Percentiles rank a stretch among this genome's conserved stretches.
phyloP scores from a whole-genome alignment of 345 rosid species.

The Mercurialis annua region DNA sequence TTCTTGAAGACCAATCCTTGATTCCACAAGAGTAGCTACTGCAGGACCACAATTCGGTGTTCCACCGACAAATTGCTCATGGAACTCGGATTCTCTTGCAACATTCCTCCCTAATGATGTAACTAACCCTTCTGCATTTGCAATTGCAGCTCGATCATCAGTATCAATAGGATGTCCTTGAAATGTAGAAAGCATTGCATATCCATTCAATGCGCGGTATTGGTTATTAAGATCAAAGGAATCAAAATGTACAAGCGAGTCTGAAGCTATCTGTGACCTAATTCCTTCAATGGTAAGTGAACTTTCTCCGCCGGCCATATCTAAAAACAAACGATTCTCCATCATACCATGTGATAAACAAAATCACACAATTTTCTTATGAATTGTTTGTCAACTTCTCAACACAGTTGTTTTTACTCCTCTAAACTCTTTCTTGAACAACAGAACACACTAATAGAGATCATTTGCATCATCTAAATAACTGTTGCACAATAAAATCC shows the following conservation, averaged over 20 bases:
- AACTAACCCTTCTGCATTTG: slow-evolving; percentile 23
- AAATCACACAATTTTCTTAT: slow-evolving; percentile 12
- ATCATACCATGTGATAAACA: slow-evolving; percentile 12
- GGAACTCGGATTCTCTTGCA: slow-evolving; percentile 28
- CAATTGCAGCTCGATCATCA: slow-evolving; percentile 16
- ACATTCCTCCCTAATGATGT: slow-evolving; percentile 28
- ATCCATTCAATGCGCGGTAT: slow-evolving; percentile 26
- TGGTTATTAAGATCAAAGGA: slow-evolving; percentile 33
- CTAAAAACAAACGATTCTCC: slow-evolving; percentile 45
- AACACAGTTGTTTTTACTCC: too few species aligned
- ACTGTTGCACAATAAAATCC: slow-evolving; percentile 8
- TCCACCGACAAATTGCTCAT: slow-evolving; percentile 38
- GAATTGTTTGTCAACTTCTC: too few species aligned
- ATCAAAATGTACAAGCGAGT: slow-evolving; percentile 30
- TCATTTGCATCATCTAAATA: slow-evolving; percentile 3
- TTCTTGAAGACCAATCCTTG: slow-evolving; percentile 41
- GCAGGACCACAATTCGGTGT: slow-evolving; percentile 31
- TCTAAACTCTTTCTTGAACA: neutral
- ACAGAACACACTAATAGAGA: neutral
- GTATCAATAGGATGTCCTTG: slow-evolving; percentile 33
- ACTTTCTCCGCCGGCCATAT: slow-evolving; percentile 37
- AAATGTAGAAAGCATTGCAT: slow-evolving; percentile 27
- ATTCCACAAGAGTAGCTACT: slow-evolving; percentile 29
- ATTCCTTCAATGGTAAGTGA: slow-evolving; percentile 31
- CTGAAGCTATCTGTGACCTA: slow-evolving; percentile 17